Conservation (phyloP, 805 yeast species). For the Pichia exigua region DNA sequence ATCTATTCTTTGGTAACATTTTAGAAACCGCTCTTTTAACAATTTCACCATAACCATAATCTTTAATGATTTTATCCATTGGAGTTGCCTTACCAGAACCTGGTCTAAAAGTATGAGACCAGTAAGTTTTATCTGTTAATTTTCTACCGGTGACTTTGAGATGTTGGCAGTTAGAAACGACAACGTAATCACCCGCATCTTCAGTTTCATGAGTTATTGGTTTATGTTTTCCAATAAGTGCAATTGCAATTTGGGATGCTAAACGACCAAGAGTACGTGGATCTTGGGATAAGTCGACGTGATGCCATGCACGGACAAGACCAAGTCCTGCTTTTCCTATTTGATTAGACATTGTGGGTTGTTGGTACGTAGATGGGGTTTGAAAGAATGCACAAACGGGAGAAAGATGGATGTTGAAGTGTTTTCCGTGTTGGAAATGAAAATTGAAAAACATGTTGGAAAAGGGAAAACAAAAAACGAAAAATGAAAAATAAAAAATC, state of each 20-base stretch:
- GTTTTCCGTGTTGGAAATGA: no score
- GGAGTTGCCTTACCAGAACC: constrained; percentile 81
- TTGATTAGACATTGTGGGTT: constrained; percentile 36
- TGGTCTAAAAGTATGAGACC: constrained; percentile 85
- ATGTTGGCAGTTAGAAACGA: constrained; percentile 84
- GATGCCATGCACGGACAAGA: constrained; percentile 89
- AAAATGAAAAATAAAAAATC: background rate
- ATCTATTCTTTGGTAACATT: constrained; percentile 90
- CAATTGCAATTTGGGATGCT: constrained; percentile 80
- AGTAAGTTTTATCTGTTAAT: constrained; percentile 69
- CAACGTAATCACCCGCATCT: constrained; percentile 96
- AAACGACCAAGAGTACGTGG: constrained; percentile 83
- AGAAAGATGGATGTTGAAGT: background rate
- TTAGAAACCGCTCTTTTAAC: constrained; percentile 84
- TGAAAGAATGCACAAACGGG: background rate
- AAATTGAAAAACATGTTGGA: no score
- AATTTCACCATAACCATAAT: constrained; percentile 85
- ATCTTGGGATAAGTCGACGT: constrained; percentile 82
- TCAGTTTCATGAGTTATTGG: constrained; percentile 72
- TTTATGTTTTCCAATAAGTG: constrained; percentile 95
- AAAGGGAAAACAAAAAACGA: no score
- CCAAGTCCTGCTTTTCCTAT: constrained; percentile 35
- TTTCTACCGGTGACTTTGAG: constrained; percentile 83
- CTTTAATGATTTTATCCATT: constrained; percentile 65
- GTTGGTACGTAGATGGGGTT: background rate